Evolutionary conservation across 192 early-diverging fungal species (phyloP).

Genomic region (Coemansia sp.): DNA sequence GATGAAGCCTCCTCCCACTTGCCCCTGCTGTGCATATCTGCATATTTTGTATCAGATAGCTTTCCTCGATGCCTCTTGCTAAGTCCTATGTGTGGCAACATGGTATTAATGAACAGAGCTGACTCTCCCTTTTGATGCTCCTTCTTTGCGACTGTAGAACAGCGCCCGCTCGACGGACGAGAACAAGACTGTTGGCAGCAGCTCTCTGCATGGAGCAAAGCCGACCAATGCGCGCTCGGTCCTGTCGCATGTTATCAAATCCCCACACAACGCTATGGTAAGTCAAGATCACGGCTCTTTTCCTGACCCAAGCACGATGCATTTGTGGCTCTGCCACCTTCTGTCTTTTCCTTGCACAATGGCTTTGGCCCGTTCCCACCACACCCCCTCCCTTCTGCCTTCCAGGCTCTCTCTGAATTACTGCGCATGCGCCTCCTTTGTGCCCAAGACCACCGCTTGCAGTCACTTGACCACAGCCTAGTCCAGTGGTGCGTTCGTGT

Average conservation of each 20-base stretch:
- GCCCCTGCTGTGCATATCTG: neutral
- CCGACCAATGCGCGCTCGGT: constrained; percentile 1
- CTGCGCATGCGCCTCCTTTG: neutral
- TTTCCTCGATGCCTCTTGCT: neutral
- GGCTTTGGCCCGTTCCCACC: neutral
- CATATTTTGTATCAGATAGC: neutral
- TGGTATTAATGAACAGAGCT: neutral
- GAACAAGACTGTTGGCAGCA: neutral
- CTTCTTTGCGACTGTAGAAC: neutral
- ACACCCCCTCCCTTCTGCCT: neutral
- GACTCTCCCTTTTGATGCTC: neutral
- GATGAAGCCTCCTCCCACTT: neutral
- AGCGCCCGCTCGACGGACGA: neutral
- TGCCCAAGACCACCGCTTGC: neutral
- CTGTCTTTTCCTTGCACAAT: constrained; percentile 2
- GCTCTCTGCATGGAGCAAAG: neutral
- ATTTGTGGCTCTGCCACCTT: neutral
- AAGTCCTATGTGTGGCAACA: neutral
- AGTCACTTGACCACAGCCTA: neutral
- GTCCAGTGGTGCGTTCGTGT: neutral
- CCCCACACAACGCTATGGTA: neutral
- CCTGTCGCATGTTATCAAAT: neutral
- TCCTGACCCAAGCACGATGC: neutral
- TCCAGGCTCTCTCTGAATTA: neutral
- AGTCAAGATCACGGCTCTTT: neutral